phyloP scores from a whole-genome alignment of 2,329 filamentous ascomycete species.

The Nigrospora sphaerica region DNA sequence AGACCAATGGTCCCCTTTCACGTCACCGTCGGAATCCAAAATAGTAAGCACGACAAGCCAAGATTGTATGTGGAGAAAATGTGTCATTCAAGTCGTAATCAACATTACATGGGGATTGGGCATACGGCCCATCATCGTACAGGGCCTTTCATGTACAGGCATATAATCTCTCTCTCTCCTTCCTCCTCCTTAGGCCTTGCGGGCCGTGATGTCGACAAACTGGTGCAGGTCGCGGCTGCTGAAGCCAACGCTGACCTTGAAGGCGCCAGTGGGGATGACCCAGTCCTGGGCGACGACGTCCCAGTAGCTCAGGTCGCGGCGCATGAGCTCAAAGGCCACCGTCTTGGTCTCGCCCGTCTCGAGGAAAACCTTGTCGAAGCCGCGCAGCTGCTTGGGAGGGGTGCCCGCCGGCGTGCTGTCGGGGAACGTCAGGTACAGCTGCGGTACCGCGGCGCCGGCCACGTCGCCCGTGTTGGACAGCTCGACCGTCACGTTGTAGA shows the following conservation, averaged over 20 bases:
- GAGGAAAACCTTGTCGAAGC: constrained; percentile 73
- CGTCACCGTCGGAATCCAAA: too few relatives aligned
- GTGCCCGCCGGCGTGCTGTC: neutral
- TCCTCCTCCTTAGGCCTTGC: neutral
- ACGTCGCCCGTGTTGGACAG: constrained; percentile 64
- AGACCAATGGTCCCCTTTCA: too few relatives aligned
- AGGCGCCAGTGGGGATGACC: constrained; percentile 26
- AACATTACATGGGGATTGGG: too few relatives aligned
- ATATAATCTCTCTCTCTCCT: too few relatives aligned
- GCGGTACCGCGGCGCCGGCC: constrained; percentile 63
- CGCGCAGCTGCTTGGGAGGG: constrained; percentile 67
- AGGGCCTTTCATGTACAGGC: too few relatives aligned
- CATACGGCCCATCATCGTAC: too few relatives aligned
- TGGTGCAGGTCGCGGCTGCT: constrained; percentile 10
- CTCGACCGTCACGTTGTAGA: constrained; percentile 59
- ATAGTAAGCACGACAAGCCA: too few relatives aligned
- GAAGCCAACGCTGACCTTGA: constrained; percentile 10
- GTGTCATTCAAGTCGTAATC: too few relatives aligned
- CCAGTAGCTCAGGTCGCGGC: constrained; percentile 85
- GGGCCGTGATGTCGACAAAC: neutral
- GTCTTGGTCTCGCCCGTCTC: constrained; percentile 56
- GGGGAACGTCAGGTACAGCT: constrained; percentile 37
- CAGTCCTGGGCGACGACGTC: constrained; percentile 71
- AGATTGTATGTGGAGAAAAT: too few relatives aligned
- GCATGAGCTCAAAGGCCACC: constrained; percentile 64